Conservation (phyloP, 345 rosid species). For the Stellera chamaejasme region DNA sequence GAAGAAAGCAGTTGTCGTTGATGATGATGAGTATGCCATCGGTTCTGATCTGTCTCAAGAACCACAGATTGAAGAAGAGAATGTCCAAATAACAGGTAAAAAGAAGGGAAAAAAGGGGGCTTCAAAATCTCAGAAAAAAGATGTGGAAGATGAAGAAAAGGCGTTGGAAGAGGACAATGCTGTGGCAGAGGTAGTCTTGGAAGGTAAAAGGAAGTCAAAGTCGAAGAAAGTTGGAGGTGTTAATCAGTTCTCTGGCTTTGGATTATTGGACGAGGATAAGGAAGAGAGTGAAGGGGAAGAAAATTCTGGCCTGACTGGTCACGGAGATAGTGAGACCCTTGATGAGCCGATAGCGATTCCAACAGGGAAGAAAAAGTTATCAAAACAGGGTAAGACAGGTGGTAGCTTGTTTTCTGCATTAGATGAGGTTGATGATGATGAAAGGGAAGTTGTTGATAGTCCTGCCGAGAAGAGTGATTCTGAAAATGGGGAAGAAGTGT, state of each 20-base stretch:
- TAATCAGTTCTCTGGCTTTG: conserved; percentile 33
- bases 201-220: conserved; percentile 50
- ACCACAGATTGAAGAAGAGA: conserved; percentile 32
- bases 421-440: conserved; percentile 35
- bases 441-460: conserved; percentile 25
- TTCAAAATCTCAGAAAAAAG: conserved; percentile 19
- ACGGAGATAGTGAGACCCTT: conserved; percentile 25
- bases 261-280: conserved; percentile 32
- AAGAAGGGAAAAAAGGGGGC: conserved; percentile 65
- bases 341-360: conserved; percentile 29
- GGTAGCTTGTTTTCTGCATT: conserved; percentile 35
- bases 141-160: conserved; percentile 27
- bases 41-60: conserved; percentile 57
- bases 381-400: conserved; percentile 26
- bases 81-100: conserved; percentile 33
- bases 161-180: conserved; percentile 28
- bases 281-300: conserved; percentile 34
- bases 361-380: conserved; percentile 42
- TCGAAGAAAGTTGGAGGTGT: conserved; percentile 31
- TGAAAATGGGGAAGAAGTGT: conserved; percentile 26
- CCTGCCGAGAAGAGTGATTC: conserved; percentile 13
- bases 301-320: conserved; percentile 14
- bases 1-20: conserved; percentile 59
- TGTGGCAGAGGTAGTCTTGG: conserved; percentile 21
- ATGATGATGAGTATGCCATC: conserved; percentile 76